phyloP scores from a whole-genome alignment of 352 stramenopile species.

The Globisporangium carolinianum region DNA sequence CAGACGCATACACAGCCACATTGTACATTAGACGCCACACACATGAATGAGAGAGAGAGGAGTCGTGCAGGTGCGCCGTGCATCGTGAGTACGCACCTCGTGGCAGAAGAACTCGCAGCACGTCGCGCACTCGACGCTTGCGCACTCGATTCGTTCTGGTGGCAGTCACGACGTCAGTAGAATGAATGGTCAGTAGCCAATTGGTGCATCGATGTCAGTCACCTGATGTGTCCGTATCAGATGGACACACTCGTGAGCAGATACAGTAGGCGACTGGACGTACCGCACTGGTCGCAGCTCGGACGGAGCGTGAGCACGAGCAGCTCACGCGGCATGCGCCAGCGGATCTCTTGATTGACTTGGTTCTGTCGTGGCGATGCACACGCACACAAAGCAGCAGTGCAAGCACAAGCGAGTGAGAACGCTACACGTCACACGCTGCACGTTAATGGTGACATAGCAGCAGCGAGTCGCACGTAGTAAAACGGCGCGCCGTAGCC shows the following conservation, averaged over 20 bases:
- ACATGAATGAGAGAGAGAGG: no score
- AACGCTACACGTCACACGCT: not conserved
- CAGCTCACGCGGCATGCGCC: conserved; percentile 86
- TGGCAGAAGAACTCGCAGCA: conserved; percentile 91
- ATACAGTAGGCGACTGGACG: conserved; percentile 4
- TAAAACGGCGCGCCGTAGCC: conserved; percentile 87
- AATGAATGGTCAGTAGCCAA: no score
- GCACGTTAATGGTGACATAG: not conserved
- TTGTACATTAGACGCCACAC: no score
- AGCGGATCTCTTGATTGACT: conserved; percentile 86
- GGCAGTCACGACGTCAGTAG: no score
- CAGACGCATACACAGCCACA: no score
- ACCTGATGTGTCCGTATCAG: not conserved
- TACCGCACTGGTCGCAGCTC: conserved; percentile 86
- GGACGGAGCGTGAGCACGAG: conserved; percentile 70
- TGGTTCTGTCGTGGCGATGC: conserved; percentile 56
- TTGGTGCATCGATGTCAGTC: not conserved
- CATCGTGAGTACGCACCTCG: conserved; percentile 16
- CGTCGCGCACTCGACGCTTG: conserved; percentile 79
- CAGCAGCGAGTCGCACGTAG: conserved; percentile 48
- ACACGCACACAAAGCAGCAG: conserved; percentile 16
- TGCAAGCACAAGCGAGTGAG: conserved; percentile 1
- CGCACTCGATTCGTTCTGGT: conserved; percentile 36
- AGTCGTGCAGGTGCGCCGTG: no score
- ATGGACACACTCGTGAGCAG: not conserved